phyloP scores from a whole-genome alignment of 305 asterid genomes.

The Ilex paraguariensis region DNA sequence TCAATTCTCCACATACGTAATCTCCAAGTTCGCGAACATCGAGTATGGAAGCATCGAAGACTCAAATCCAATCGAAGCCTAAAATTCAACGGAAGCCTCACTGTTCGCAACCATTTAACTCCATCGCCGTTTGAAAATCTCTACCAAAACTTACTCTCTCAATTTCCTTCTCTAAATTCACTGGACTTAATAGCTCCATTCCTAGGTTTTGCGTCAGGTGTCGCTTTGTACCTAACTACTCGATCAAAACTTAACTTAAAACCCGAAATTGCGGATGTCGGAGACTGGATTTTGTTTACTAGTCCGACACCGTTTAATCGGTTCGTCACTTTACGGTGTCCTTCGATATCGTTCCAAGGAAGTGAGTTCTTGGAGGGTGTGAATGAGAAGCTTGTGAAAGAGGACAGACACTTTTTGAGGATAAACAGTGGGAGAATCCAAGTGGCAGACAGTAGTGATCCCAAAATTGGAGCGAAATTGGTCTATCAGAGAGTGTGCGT shows the following conservation, averaged over 20 bases:
- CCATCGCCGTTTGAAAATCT: conserved; percentile 41
- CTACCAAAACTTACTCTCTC: conserved; percentile 45
- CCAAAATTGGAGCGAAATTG: conserved; percentile 36
- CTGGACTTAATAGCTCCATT: conserved; percentile 52
- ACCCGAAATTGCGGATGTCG: conserved; percentile 28
- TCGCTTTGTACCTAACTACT: conserved; percentile 42
- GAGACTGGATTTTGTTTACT: conserved; percentile 81
- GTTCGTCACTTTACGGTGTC: conserved; percentile 83
- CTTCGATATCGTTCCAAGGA: conserved; percentile 69
- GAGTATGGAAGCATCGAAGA: conserved; percentile 68
- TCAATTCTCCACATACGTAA: conserved; percentile 18
- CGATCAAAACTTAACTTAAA: conserved; percentile 18
- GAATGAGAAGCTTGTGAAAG: conserved; percentile 61
- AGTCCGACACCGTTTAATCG: conserved; percentile 94
- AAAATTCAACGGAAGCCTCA: conserved; percentile 1
- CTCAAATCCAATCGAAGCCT: conserved; percentile 18
- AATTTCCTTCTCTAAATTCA: conserved; percentile 46
- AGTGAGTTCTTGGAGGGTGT: conserved; percentile 55
- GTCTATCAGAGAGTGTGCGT: conserved; percentile 84
- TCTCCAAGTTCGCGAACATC: conserved; percentile 31
- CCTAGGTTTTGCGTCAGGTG: conserved; percentile 70
- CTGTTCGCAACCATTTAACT: conserved; percentile 24
- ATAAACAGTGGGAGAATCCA: conserved; percentile 55
- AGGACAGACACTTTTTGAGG: conserved; percentile 71
- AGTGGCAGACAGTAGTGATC: conserved; percentile 20